Evolutionary conservation across 139 green algal genomes (phyloP), one percentile per base, ranked within the genome.

Genomic region (Asterochloris sp.): DNA sequence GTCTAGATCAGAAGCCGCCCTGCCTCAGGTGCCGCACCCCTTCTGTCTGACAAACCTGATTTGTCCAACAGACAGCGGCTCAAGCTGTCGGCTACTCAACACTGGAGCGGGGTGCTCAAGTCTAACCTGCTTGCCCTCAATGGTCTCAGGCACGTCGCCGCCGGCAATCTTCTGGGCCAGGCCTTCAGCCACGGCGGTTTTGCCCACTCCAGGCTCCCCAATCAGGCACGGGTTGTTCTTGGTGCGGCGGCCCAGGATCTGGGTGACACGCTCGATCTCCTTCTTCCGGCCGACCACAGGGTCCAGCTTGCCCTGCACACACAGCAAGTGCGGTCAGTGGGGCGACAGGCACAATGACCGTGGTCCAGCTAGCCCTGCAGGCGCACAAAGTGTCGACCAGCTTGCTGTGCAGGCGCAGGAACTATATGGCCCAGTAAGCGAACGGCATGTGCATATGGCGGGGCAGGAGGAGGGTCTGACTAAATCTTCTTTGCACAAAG

Each of bases 211-310:
- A 15, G 97, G 97, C 92, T 99, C 97, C 47, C 97, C 97, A 75
- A 99, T 98, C 9, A 99, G 92, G 91, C 96, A 99, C 24, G 96
- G 96, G 91, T 99, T 99, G 93, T 99, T 99, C 87, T 95, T 99
- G 64, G 97, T 99, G 74, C 97, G 91, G 47, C 97, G 91, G 28
- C 97, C 97, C 86, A 99, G 90, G 83, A 99, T 99, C 91, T 99
- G 97, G 61, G 96, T 99, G 54, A 99, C 97, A 78, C 97, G 94
- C 91, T 98, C 92, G 85, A 99, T 99, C 93, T 99, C 94, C 85
- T 97, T 94, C 87, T 94, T 92, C 75, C 97, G 92, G 62, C 97
- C 97, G 74, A 99, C 96, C 66, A 96, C 91, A 17, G 97, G 97
- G 88, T 99, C 97, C 73, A 99, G 91, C 92, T 98, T 99, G 87